These are phyloP conservation scores for Hypholoma fasciculare DNA, from an alignment of 768 basidiomycete species.

Conservation along the genomic window DNA sequence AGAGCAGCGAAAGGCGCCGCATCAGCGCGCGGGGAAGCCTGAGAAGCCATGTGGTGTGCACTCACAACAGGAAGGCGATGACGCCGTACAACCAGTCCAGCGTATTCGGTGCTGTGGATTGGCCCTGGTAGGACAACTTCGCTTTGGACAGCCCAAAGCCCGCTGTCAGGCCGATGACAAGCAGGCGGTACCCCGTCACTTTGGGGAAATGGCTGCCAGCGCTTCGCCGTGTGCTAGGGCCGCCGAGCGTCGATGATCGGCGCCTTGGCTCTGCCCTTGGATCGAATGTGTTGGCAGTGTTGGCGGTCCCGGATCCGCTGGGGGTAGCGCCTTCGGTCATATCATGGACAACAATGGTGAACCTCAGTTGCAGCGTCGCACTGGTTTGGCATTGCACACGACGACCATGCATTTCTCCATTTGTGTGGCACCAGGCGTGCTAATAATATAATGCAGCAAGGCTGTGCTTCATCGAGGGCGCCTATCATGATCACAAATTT, in stretches of 20 bases:
- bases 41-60: background rate
- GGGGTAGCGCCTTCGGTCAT: too few species aligned
- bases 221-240: background rate
- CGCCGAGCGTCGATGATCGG: constrained; percentile 1
- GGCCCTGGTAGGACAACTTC: constrained; percentile 22
- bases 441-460: too few species aligned
- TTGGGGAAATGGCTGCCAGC: constrained; percentile 6
- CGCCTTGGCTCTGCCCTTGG: constrained; percentile 3
- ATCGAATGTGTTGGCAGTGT: background rate
- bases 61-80: constrained; percentile 26
- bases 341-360: too few species aligned
- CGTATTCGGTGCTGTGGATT: constrained; percentile 26
- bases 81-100: constrained; percentile 30
- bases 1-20: background rate
- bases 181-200: constrained; percentile 24
- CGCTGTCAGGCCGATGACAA: constrained; percentile 22
- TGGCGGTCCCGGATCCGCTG: too few species aligned
- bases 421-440: too few species aligned
- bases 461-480: too few species aligned
- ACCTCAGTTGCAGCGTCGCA: too few species aligned
- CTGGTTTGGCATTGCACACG: too few species aligned
- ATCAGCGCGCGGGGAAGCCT: background rate
- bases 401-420: too few species aligned
- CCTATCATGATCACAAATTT: too few species aligned
- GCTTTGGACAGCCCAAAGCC: constrained; percentile 26